phyloP scores from a whole-genome alignment of 768 basidiomycete species.

The Gautieria morchelliformis region DNA sequence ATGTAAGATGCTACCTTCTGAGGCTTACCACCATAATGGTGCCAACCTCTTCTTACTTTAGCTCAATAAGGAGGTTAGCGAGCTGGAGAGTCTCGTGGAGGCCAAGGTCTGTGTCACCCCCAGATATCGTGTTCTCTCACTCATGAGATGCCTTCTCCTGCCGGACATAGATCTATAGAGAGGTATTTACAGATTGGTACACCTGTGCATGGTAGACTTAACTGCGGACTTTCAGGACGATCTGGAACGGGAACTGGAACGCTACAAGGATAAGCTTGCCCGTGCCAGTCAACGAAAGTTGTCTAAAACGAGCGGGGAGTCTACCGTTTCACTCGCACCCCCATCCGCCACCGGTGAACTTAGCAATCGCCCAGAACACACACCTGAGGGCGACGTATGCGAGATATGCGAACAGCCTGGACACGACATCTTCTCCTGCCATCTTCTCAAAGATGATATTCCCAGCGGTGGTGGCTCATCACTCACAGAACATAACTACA shows the following conservation, averaged over 20 bases:
- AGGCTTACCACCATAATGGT: not conserved
- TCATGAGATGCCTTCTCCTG: not conserved
- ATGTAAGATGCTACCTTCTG: slow-evolving; percentile 33
- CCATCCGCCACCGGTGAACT: not conserved
- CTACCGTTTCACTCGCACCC: slow-evolving; percentile 4
- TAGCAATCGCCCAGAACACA: not conserved
- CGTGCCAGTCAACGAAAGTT: slow-evolving; percentile 46
- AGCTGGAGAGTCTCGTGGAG: slow-evolving; percentile 89
- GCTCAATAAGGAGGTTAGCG: slow-evolving; percentile 88
- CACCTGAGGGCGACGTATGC: slow-evolving; percentile 41
- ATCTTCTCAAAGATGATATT: slow-evolving; percentile 53
- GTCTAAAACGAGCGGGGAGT: slow-evolving; percentile 37
- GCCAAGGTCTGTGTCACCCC: slow-evolving; percentile 54
- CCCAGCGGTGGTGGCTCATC: slow-evolving; percentile 14
- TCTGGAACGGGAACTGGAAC: slow-evolving; percentile 76
- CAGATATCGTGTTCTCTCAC: not conserved
- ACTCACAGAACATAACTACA: slow-evolving; percentile 8
- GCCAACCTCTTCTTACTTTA: slow-evolving; percentile 19
- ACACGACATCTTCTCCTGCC: slow-evolving; percentile 82
- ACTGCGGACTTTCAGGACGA: slow-evolving; percentile 48
- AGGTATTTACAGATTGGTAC: slow-evolving; percentile 33
- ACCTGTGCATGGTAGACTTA: not conserved
- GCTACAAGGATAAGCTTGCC: slow-evolving; percentile 59
- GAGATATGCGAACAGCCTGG: slow-evolving; percentile 82
- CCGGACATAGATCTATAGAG: slow-evolving; percentile 63